Base-by-base conservation (phyloP, 345 rosid species). In the Eucalyptus cloeziana region DNA sequence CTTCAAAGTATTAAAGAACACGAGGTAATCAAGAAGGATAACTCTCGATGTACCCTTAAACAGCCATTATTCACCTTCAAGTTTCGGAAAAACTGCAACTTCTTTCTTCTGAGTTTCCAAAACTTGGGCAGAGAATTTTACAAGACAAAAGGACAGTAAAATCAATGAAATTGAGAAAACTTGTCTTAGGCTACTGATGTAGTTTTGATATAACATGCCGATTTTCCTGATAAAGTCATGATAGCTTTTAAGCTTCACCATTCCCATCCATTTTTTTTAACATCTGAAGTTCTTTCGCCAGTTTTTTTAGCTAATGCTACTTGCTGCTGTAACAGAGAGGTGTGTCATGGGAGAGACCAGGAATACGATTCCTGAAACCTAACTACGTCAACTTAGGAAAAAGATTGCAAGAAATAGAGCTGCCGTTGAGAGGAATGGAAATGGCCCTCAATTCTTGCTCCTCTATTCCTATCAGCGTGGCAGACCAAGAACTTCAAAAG, bases 301-400 rank as follows among this genome's bases (percentile, higher is more conserved):
- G 85, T 76, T 76, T 37, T 24, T 76, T 11, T 40, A 21, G 85
- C 85, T 76, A 40, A 76, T 40, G 85, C 85, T 21, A 21, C 30
- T 76, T 76, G 50, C 30, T 88, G 87, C 31, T 89, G 89, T 56
- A 58, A 91, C 94, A 96, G 98, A 93, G 93, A 4, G 92, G 92
- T 43, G 87, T 93, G 91, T 49, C 56, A 44, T 94, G 95, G 94
- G 98, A 96, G 94, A 88, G 94, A 91, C 95, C 96, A 37, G 93
- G 92, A 90, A 90, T 92, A 86, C 89, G 91, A 88, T 91, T 93
- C 88, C 88, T 85, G 44, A 91, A 88, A 87, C 91, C 47, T 21
- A 90, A 91, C 19, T 86, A 86, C 67, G 30, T 88, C 79, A 45
- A 93, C 50, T 91, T 86, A 10, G 89, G 24, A 40, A 91, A 89